Evolutionary conservation across 768 basidiomycete species (phyloP).

Genomic region (Chalciporus pseudorubinellus): DNA sequence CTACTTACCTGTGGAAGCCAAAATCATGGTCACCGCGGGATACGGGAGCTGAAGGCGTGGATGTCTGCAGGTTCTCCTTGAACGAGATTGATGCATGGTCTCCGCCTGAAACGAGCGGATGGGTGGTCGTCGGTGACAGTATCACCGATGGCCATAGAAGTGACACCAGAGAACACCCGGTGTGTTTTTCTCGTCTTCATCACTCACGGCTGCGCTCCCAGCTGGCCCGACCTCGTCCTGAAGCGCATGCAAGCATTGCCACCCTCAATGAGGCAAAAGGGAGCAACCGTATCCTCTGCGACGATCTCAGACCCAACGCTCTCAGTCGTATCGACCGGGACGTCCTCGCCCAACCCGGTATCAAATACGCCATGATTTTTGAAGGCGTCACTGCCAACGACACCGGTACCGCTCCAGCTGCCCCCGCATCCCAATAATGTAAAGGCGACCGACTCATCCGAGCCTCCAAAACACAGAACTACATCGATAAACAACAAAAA

Average conservation of each 20-base stretch:
- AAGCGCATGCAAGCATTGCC: slow-evolving; percentile 3
- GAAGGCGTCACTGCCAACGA: slow-evolving; percentile 14
- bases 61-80: slow-evolving; percentile 7
- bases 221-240: slow-evolving; percentile 3
- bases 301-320: background rate
- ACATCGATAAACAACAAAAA: no score
- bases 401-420: background rate
- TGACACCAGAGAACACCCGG: slow-evolving; percentile 1
- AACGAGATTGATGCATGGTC: slow-evolving; percentile 6
- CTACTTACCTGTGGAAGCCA: background rate
- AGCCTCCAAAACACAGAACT: no score
- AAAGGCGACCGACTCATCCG: slow-evolving; percentile 6
- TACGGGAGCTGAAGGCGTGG: background rate
- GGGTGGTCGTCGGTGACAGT: slow-evolving; percentile 2
- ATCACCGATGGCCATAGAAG: slow-evolving; percentile 7
- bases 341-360: slow-evolving; percentile 2
- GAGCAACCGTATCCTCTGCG: background rate
- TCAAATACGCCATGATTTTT: slow-evolving; percentile 7
- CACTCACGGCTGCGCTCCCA: background rate
- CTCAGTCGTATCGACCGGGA: slow-evolving; percentile 2
- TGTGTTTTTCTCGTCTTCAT: background rate
- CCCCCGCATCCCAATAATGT: background rate
- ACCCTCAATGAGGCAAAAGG: background rate
- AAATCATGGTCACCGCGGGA: no score
- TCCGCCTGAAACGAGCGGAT: background rate